Conservation (phyloP, 106 monocot genomes). For the Platanthera guangdongensis region DNA sequence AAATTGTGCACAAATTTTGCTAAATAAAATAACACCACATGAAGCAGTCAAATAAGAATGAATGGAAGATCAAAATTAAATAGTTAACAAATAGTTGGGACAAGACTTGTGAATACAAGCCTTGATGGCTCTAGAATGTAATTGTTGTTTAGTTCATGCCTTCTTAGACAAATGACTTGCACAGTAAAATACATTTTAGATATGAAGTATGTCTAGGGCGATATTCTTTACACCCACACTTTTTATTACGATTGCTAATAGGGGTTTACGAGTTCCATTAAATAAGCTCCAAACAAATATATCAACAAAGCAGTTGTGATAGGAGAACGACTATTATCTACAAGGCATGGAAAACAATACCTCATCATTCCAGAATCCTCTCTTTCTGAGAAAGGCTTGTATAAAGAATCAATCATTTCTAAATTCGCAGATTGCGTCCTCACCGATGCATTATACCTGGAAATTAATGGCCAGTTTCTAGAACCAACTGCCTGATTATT, state of each 20-base stretch:
- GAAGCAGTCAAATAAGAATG: no score
- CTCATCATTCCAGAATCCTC: constrained; percentile 62
- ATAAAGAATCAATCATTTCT: constrained; percentile 71
- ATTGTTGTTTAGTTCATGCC: not conserved
- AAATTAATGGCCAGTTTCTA: constrained; percentile 68
- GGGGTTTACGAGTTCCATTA: constrained; percentile 1
- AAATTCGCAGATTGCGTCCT: constrained; percentile 66
- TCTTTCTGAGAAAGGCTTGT: constrained; percentile 44
- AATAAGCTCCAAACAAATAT: not conserved
- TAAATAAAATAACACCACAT: no score
- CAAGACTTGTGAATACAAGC: not conserved
- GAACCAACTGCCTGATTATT: constrained; percentile 67
- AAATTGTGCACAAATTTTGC: no score
- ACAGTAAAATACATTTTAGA: not conserved
- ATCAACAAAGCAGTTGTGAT: not conserved
- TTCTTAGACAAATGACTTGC: not conserved
- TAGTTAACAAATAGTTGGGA: no score
- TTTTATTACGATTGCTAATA: not conserved
- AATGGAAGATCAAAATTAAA: no score
- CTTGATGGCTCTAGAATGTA: not conserved
- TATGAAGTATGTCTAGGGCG: not conserved
- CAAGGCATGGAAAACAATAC: constrained; percentile 15
- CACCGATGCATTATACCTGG: constrained; percentile 66
- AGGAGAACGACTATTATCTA: not conserved
- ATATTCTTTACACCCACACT: not conserved